Conservation (phyloP, 176 grass and related monocot species). For the Triticum turgidum region DNA sequence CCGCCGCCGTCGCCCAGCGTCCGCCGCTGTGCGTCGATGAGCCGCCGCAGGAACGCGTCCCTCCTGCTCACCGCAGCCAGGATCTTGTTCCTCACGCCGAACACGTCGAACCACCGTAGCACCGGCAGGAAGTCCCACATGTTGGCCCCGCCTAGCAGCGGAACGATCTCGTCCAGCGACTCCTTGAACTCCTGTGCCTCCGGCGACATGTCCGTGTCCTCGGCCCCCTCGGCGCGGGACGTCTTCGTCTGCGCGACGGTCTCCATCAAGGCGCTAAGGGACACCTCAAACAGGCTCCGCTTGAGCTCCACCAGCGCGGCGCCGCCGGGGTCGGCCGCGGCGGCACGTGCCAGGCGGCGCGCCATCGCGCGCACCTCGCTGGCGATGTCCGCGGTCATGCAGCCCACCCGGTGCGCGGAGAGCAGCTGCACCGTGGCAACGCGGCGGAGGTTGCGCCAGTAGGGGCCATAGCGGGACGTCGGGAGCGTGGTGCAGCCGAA, state of each 20-base stretch:
- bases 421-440: slow-evolving; percentile 49
- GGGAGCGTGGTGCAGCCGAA: slow-evolving; percentile 35
- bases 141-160: slow-evolving; percentile 3
- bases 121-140: slow-evolving; percentile 48
- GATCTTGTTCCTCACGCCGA: no score
- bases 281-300: slow-evolving; percentile 40
- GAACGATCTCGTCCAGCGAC: slow-evolving; percentile 23
- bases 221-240: neutral
- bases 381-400: neutral
- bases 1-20: neutral
- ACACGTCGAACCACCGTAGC: no score
- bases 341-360: slow-evolving; percentile 4
- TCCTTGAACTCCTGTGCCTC: slow-evolving; percentile 18
- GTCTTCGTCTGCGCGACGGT: slow-evolving; percentile 42
- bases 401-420: slow-evolving; percentile 28
- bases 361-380: slow-evolving; percentile 24
- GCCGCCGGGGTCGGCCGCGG: neutral
- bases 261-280: slow-evolving; percentile 38
- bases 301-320: slow-evolving; percentile 38
- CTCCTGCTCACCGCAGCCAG: no score
- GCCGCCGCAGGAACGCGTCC: slow-evolving; percentile 32
- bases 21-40: slow-evolving; percentile 38
- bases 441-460: slow-evolving; percentile 65
- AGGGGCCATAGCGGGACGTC: slow-evolving; percentile 21
- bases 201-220: slow-evolving; percentile 27